Evolutionary conservation across 176 grass and related monocot genomes (phyloP).

Genomic region (Juncus effusus): DNA sequence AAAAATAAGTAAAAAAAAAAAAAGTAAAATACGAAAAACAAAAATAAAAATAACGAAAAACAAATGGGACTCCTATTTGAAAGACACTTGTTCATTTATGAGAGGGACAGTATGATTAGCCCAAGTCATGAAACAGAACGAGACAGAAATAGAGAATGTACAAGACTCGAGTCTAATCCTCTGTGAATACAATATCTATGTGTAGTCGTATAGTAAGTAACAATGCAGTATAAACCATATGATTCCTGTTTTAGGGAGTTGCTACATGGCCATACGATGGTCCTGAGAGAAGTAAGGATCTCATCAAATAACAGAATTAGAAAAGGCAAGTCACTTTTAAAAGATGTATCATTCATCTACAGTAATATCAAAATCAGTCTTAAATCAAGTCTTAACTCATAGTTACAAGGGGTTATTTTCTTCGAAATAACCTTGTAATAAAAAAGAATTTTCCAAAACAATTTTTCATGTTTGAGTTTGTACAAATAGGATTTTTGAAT

Average conservation of each 20-base stretch:
- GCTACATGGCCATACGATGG: no score
- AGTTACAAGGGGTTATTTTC: no score
- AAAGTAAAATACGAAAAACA: not conserved
- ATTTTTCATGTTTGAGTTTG: not conserved
- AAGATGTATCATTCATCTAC: slow-evolving; percentile 7
- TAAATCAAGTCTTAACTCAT: no score
- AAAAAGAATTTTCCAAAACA: not conserved
- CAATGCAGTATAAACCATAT: no score
- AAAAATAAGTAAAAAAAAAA: not conserved
- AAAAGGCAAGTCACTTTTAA: slow-evolving; percentile 26
- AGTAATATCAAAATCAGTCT: no score
- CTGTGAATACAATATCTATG: no score
- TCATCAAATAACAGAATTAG: slow-evolving; percentile 20
- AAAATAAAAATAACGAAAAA: slow-evolving; percentile 1
- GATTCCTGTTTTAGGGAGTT: no score
- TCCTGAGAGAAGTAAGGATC: not conserved
- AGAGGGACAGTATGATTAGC: slow-evolving; percentile 15
- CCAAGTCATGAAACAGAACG: slow-evolving; percentile 3
- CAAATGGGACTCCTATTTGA: slow-evolving; percentile 17
- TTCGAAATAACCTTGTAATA: not conserved
- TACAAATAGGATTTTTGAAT: not conserved
- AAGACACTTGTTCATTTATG: slow-evolving; percentile 17
- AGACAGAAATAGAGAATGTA: slow-evolving; percentile 22
- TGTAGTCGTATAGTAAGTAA: no score
- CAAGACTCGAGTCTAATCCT: not conserved